Evolutionary conservation across 805 yeast species (phyloP).

Genomic region (Metschnikowia lochheadii): DNA sequence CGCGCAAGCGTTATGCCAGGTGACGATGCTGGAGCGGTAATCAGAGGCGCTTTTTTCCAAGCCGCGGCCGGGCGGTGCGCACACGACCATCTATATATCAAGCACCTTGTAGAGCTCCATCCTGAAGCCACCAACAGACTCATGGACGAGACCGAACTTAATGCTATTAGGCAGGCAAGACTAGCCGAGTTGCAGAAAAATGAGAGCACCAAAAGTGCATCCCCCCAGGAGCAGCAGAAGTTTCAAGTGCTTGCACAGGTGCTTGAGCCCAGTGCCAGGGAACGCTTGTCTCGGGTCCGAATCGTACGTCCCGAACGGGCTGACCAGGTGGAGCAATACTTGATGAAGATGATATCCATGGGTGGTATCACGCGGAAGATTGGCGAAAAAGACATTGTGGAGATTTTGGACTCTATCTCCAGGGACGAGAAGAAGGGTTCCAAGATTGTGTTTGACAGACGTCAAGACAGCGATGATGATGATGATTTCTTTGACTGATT

Average conservation of each 20-base stretch:
- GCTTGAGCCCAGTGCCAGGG: conserved; percentile 79
- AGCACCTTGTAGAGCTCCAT: too few relatives aligned
- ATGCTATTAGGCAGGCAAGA: conserved; percentile 91
- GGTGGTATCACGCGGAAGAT: conserved; percentile 75
- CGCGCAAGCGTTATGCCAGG: conserved; percentile 1
- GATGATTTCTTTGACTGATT: conserved; percentile 32
- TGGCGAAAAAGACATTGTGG: conserved; percentile 78
- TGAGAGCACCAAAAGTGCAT: conserved; percentile 28
- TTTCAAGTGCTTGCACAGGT: conserved; percentile 56
- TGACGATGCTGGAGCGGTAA: not conserved
- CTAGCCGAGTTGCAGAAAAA: conserved; percentile 72
- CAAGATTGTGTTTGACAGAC: conserved; percentile 59
- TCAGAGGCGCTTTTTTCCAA: conserved; percentile 1
- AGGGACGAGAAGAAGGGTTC: conserved; percentile 63
- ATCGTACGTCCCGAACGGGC: conserved; percentile 93
- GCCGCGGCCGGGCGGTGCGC: conserved; percentile 1
- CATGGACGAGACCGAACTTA: conserved; percentile 85
- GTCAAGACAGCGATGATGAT: conserved; percentile 31
- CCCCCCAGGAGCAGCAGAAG: conserved; percentile 34
- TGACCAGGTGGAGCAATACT: conserved; percentile 75
- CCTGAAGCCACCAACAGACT: not conserved
- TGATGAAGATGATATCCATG: conserved; percentile 64
- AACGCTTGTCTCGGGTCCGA: conserved; percentile 78
- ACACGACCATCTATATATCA: not conserved
- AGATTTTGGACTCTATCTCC: conserved; percentile 76